Evolutionary conservation across 495 filamentous ascomycete genomes (phyloP), one percentile per base, ranked within the genome.

Genomic region (Aspergillus cavernicola): DNA sequence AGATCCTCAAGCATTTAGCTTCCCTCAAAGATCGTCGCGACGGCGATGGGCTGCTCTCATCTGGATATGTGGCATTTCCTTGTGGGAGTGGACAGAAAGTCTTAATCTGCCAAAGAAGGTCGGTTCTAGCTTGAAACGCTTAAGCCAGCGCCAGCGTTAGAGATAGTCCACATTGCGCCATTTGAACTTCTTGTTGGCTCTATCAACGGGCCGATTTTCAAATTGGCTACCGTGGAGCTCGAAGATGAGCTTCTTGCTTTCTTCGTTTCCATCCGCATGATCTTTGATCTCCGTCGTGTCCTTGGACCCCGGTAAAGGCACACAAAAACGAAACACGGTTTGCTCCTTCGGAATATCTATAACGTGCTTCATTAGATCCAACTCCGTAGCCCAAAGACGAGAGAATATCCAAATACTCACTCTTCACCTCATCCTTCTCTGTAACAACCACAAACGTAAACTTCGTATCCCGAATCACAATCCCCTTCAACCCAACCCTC

Each of bases 131-230:
- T n/a, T n/a, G n/a, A n/a, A n/a, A n/a, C n/a, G n/a, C n/a, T n/a
- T n/a, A n/a, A n/a, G n/a, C n/a, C n/a, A n/a, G n/a, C n/a, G n/a
- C n/a, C n/a, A n/a, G 2, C n/a, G 9, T 80, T 65, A 95, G 15
- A 95, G 66, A 60, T 86, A 84, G 35, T 81, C 78, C 15, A 85
- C 69, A 53, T 85, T 87, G 59, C 85, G 84, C 60, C 72, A 72
- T 69, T 93, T 96, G 69, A 95, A 92, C 70, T 97, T 96, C 74
- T 86, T 92, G 56, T 86, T 91, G 26, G 87, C 89, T 31, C 93
- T 75, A 62, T 97, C 91, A 6, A 87, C 84, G 9, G 92, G 83
- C 24, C 89, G 80, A 59, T 83, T 85, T 76, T 87, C 78, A 63
- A 97, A 93, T 59, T 92, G 88, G 53, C 86, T 86, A 13, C 93